phyloP scores from a whole-genome alignment of 768 basidiomycete species.

The Leccinum barrowsii region DNA sequence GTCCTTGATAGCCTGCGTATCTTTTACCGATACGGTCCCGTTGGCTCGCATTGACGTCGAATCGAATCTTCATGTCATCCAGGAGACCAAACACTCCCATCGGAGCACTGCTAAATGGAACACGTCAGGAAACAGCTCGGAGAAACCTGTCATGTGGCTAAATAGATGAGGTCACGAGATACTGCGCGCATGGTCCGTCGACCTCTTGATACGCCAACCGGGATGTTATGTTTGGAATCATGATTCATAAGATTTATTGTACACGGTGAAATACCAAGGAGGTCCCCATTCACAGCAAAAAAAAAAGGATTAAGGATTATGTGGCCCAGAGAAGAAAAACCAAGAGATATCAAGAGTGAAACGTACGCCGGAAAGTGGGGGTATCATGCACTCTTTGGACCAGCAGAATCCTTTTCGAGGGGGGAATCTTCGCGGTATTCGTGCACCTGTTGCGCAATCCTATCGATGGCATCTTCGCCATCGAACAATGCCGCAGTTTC shows the following conservation, averaged over 20 bases:
- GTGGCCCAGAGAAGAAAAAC: neutral
- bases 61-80: neutral
- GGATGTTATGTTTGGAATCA: neutral
- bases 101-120: neutral
- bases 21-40: neutral
- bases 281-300: neutral
- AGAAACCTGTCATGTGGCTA: neutral
- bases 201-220: neutral
- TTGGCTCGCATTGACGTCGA: neutral
- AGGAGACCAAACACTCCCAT: neutral
- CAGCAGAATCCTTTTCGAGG: conserved; percentile 19
- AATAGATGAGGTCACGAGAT: neutral
- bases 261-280: neutral
- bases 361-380: neutral
- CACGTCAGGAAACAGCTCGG: neutral
- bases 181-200: neutral
- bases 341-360: neutral
- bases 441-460: conserved; percentile 29
- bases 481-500: conserved; percentile 84
- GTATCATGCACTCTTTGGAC: conserved; percentile 6
- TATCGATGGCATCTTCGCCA: conserved; percentile 50
- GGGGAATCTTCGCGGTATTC: conserved; percentile 14
- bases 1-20: too few relatives aligned
- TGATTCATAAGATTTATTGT: neutral
- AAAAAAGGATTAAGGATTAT: neutral